Evolutionary conservation across 805 yeast species (phyloP), one percentile per base, ranked within the genome.

Genomic region (Monosporozyma servazzii): DNA sequence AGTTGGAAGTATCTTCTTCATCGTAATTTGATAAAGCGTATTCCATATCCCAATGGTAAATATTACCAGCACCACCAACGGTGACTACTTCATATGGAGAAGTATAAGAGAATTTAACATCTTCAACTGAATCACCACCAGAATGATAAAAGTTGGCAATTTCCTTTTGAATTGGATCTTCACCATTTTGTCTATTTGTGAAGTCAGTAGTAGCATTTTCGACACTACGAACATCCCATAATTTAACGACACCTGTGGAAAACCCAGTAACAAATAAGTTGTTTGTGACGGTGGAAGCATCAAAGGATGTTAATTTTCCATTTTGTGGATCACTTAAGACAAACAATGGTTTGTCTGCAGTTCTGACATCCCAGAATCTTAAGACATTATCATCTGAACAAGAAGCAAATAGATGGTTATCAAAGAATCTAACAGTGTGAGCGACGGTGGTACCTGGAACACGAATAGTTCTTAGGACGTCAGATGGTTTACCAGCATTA

Each of bases 1-100:
- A 13, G 15, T 37, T 37, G 18, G 23, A 18, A 18, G 41, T 37
- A 25, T 65, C 72, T 15, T 70, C 75, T 17, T 72, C 78, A 9
- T 68, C 75, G 30, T 73, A 75, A 29, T 71, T 77, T 29, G 74
- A 73, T 27, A 66, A 67, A 45, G 63, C 66, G 36, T 57, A 70
- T 54, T 71, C 75, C 37, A 64, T 49, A 50, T 65, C 66, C 70
- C 70, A 66, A 25, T 66, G 70, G 53, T 66, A 64, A 7, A 66
- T 63, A 42, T 64, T 64, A 25, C 69, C 70, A 5, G 63, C 53
- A 17, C 59, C 61, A 36, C 70, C 69, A 15, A 65, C 66, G 7
- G 69, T 59, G 17, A 65, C 39, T 41, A 66, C 59, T 48, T 64
- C 64, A 2, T 64, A 58, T 5, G 70, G 59, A 3, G 62, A 59